These are phyloP conservation scores for Colletotrichum horii DNA, from an alignment of 2,329 filamentous ascomycete genomes.

Conservation along the genomic window DNA sequence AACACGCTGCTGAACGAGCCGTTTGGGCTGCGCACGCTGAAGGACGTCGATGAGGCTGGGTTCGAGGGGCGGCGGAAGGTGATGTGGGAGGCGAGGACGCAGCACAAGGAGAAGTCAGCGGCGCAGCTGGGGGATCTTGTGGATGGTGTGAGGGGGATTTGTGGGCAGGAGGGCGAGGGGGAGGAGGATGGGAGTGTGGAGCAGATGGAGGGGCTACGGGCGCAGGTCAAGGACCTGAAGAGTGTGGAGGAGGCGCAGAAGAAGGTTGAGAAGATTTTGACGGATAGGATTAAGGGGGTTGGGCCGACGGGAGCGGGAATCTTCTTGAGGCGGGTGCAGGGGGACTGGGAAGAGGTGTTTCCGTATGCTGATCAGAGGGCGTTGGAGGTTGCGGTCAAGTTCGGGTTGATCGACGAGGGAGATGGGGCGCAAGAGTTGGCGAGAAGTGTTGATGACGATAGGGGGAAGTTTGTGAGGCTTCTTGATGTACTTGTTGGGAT, in stretches of 20 bases:
- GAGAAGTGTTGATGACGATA: background rate
- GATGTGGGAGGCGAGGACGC: slow-evolving; percentile 44
- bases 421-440: background rate
- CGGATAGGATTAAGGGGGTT: background rate
- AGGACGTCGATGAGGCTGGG: slow-evolving; percentile 36
- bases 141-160: background rate
- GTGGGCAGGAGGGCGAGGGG: too few relatives aligned
- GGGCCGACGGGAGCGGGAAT: background rate
- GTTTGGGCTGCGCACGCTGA: slow-evolving; percentile 29
- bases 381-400: background rate
- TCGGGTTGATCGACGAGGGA: background rate
- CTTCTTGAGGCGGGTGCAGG: background rate
- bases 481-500: slow-evolving; percentile 8
- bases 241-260: background rate
- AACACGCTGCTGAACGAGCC: slow-evolving; percentile 48
- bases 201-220: background rate
- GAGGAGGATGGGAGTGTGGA: background rate
- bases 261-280: background rate
- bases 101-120: slow-evolving; percentile 51
- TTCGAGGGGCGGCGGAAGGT: slow-evolving; percentile 40
- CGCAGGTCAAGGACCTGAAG: background rate
- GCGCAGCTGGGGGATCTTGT: slow-evolving; percentile 35
- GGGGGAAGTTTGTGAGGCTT: background rate
- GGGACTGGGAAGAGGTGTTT: background rate
- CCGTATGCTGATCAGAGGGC: background rate